These are phyloP conservation scores for Lindgomyces ingoldianus DNA, from an alignment of 495 filamentous ascomycete genomes.

Conservation along the genomic window DNA sequence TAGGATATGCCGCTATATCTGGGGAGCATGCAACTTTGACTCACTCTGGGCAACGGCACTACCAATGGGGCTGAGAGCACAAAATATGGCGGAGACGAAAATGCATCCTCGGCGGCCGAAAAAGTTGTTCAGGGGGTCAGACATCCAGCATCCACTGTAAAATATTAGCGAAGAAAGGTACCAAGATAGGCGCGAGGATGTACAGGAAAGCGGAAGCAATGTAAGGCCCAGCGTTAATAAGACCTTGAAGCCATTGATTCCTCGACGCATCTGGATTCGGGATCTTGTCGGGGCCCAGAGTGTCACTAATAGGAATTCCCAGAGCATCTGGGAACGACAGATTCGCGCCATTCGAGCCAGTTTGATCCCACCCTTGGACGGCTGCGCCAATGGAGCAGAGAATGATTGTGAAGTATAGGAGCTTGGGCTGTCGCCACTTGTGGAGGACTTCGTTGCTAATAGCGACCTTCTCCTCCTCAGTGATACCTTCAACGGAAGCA, in stretches of 20 bases:
- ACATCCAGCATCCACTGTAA: constrained; percentile 59
- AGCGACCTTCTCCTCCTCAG: constrained; percentile 49
- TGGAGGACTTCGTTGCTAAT: constrained; percentile 54
- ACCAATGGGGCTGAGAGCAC: constrained; percentile 59
- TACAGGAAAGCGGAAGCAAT: constrained; percentile 46
- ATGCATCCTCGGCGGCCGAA: constrained; percentile 62
- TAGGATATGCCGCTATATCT: constrained; percentile 40
- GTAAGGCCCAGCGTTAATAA: constrained; percentile 61
- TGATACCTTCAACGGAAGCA: constrained; percentile 49
- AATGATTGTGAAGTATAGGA: constrained; percentile 57
- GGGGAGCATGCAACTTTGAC: background rate
- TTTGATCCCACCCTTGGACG: constrained; percentile 45
- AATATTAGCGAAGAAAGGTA: constrained; percentile 12
- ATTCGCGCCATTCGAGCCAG: constrained; percentile 48
- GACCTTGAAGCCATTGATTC: constrained; percentile 63
- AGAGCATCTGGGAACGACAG: constrained; percentile 38
- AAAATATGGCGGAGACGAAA: constrained; percentile 63
- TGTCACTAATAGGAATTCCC: constrained; percentile 28
- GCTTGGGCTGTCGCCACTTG: constrained; percentile 59
- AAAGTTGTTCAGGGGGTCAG: constrained; percentile 58
- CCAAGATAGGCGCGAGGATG: constrained; percentile 18
- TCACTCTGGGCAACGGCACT: constrained; percentile 53
- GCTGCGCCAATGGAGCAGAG: constrained; percentile 49
- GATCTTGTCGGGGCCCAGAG: constrained; percentile 47
- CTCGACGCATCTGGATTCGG: constrained; percentile 41